Evolutionary conservation across 2,329 filamentous ascomycete genomes (phyloP), one percentile per base, ranked within the genome.

Genomic region (Diaporthe capsici): DNA sequence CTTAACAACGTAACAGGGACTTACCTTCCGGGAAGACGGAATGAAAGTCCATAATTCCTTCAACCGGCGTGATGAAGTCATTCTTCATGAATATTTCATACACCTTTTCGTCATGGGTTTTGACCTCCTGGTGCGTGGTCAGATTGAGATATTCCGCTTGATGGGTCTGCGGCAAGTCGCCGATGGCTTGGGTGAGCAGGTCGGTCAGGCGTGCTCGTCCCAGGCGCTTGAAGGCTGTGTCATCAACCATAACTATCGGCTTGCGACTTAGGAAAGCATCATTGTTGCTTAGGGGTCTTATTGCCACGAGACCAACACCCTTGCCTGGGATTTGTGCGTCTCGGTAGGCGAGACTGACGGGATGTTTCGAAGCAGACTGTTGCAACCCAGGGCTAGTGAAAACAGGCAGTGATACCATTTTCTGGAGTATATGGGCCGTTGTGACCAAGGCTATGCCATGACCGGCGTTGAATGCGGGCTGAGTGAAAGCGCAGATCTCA

Each of bases 71-170:
- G 15, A 78, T 77, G 44, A 83, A 84, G 15, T 81, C 80, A 60
- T 83, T 84, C 1, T 79, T 82, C n/a, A 78, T 79, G 44, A 83
- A 81, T 44, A 84, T 82, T 65, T 81, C 79, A 74, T 81, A 80
- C 7, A 81, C 75, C 37, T 76, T 78, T n/a, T 80, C 78, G 12
- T 76, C 73, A 9, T 78, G 76, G 15, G 71, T 77, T 17, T 51
- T 71, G 7, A 74, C 78, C 42, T 44, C 68, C 17, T 75, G 77
- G 68, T 80, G 79, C 31, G 80, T 80, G 2, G 82, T 82, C 13
- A 84, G 75, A 34, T 80, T 81, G 15, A 83, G 76, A 53, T 83
- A 78, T 13, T 75, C 76, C 4, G 49, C 71, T 22, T 78, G 76
- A 49, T 83, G 80, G 0, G 63, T 34, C 7, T 42, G 53, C 0